Evolutionary conservation across 345 rosid genomes (phyloP).

Genomic region (Linum usitatissimum): DNA sequence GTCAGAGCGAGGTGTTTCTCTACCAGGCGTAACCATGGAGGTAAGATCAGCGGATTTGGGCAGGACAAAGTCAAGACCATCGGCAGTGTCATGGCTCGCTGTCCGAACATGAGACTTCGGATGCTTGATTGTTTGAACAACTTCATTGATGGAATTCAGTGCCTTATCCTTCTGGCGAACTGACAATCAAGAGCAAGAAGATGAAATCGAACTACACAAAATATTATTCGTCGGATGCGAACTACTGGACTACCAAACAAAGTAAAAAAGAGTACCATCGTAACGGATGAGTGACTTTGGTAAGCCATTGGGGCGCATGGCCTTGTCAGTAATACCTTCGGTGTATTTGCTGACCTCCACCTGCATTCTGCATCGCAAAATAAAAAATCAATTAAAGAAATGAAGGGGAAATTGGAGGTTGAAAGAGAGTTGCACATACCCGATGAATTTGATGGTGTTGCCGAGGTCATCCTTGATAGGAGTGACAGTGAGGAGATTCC

Average conservation of each 20-base stretch:
- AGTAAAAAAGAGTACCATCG: slow-evolving; percentile 41
- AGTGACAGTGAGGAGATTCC: slow-evolving; percentile 94
- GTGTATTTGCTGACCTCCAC: slow-evolving; percentile 96
- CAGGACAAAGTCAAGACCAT: slow-evolving; percentile 27
- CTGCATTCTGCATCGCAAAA: slow-evolving; percentile 64
- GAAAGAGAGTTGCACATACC: slow-evolving; percentile 32
- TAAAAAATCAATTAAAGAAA: neutral
- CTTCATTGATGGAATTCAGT: slow-evolving; percentile 73
- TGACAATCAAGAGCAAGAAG: slow-evolving; percentile 18
- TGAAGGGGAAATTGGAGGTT: neutral
- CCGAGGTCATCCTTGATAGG: slow-evolving; percentile 80
- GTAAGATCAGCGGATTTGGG: slow-evolving; percentile 25
- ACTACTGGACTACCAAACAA: neutral
- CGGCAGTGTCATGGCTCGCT: slow-evolving; percentile 23
- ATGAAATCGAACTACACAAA: neutral
- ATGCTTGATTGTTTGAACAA: slow-evolving; percentile 61
- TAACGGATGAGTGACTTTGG: slow-evolving; percentile 76
- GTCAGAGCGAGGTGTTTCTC: slow-evolving; percentile 27
- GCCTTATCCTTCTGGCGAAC: slow-evolving; percentile 86
- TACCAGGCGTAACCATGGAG: slow-evolving; percentile 27
- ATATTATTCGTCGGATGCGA: neutral
- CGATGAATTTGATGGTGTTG: slow-evolving; percentile 78
- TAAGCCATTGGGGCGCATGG: slow-evolving; percentile 80
- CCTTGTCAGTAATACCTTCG: slow-evolving; percentile 68
- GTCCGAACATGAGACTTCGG: slow-evolving; percentile 40